Percentiles rank a stretch among this genome's conserved stretches.
phyloP scores from a whole-genome alignment of 345 rosid species.

The Gossypium arboreum region DNA sequence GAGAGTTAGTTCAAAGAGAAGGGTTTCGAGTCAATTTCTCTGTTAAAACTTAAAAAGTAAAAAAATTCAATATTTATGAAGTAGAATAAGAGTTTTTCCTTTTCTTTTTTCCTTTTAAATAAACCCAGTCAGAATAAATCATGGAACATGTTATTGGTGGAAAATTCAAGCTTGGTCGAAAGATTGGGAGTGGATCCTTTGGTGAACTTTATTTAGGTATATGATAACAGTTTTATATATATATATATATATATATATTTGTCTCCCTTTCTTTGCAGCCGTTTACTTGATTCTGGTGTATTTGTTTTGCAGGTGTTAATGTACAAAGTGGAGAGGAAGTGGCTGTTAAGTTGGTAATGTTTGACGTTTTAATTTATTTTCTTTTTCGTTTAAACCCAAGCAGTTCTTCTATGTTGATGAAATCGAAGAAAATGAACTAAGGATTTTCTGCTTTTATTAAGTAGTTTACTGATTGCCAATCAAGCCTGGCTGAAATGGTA shows the following conservation, averaged over 20 bases:
- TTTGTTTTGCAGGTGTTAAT: conserved; percentile 44
- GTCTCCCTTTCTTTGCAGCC: background rate
- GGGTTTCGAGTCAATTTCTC: conserved; percentile 18
- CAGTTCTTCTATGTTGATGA: background rate
- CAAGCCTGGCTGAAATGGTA: too few relatives aligned
- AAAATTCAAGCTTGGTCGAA: conserved; percentile 89
- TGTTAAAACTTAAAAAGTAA: conserved; percentile 19
- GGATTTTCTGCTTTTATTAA: background rate
- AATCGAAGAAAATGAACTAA: background rate
- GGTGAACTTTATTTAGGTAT: conserved; percentile 88
- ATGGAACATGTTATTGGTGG: conserved; percentile 71
- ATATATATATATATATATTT: background rate
- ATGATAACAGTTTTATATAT: background rate
- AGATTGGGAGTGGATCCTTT: conserved; percentile 96
- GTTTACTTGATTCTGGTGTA: conserved; percentile 1
- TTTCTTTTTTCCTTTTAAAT: background rate
- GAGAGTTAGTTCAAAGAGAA: conserved; percentile 17
- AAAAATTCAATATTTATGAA: conserved; percentile 14
- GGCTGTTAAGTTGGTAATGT: conserved; percentile 62
- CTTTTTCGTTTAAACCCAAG: background rate
- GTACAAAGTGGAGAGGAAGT: conserved; percentile 76
- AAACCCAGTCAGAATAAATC: conserved; percentile 21
- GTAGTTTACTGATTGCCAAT: background rate
- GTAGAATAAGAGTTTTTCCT: background rate
- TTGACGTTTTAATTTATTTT: background rate